These are phyloP conservation scores for Turritis glabra DNA, from an alignment of 345 rosid species.

Conservation along the genomic window DNA sequence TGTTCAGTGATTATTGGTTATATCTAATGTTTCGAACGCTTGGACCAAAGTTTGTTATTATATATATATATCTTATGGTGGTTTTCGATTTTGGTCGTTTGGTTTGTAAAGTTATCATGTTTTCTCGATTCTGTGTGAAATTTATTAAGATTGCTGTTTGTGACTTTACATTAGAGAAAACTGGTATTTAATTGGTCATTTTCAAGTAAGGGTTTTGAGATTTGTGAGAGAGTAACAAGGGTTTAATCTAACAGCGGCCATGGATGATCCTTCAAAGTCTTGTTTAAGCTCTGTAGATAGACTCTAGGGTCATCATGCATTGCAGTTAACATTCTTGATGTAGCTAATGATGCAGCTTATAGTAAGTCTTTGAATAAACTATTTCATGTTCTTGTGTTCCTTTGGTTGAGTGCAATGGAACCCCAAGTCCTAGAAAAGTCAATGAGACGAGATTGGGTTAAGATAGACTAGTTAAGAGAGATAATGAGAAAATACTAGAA, in stretches of 20 bases:
- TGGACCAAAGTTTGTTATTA: slow-evolving; percentile 1
- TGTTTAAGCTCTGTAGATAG: background rate
- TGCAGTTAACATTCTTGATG: background rate
- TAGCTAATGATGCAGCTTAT: slow-evolving; percentile 1
- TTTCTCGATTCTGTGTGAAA: background rate
- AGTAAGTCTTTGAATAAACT: background rate
- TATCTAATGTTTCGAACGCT: slow-evolving; percentile 26
- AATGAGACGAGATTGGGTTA: background rate
- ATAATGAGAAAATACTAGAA: background rate
- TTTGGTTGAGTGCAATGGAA: slow-evolving; percentile 3
- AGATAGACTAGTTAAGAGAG: slow-evolving; percentile 12
- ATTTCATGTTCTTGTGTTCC: slow-evolving; percentile 13
- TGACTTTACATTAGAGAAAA: background rate
- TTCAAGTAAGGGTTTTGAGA: background rate
- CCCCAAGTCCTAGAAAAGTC: background rate
- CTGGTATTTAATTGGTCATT: background rate
- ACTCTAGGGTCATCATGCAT: background rate
- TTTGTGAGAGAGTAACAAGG: background rate
- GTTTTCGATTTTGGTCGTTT: background rate
- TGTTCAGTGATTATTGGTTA: slow-evolving; percentile 10
- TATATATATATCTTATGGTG: slow-evolving; percentile 17
- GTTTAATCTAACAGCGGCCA: background rate
- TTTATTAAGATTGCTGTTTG: background rate
- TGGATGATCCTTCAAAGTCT: slow-evolving; percentile 2
- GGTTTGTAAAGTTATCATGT: background rate